Conservation (phyloP, 805 yeast genomes). For the Lachancea sp. region DNA sequence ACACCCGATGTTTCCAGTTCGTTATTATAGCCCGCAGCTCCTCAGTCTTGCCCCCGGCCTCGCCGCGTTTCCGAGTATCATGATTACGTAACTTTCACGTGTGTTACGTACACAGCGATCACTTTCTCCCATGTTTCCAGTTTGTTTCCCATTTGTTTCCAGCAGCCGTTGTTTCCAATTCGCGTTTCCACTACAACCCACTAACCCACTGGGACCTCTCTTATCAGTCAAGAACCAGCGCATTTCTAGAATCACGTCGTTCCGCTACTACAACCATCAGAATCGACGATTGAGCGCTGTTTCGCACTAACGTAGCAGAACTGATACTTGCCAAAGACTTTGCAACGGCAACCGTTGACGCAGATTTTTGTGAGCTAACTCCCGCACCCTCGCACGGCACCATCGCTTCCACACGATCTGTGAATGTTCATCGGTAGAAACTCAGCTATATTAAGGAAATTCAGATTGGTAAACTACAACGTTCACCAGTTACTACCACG, state of each 20-base stretch:
- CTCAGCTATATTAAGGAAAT: not conserved
- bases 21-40: not conserved
- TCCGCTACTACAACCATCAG: not conserved
- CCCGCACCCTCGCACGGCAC: conserved; percentile 3
- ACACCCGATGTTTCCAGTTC: conserved; percentile 1
- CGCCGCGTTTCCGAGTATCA: not conserved
- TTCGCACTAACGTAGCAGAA: not conserved
- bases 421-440: not conserved
- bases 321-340: not conserved
- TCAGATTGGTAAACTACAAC: not conserved
- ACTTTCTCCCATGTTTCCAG: not conserved
- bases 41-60: not conserved
- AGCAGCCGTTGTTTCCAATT: not conserved
- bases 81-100: too few relatives aligned
- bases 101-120: not conserved
- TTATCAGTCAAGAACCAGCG: conserved; percentile 1
- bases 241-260: not conserved
- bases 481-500: not conserved
- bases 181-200: not conserved
- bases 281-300: not conserved
- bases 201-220: not conserved
- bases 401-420: not conserved
- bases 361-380: conserved; percentile 2
- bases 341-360: not conserved
- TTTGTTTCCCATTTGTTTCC: conserved; percentile 4